These are phyloP conservation scores for Capillidium rhysosporum DNA, from an alignment of 371 early-diverging fungal genomes.

Conservation along the genomic window DNA sequence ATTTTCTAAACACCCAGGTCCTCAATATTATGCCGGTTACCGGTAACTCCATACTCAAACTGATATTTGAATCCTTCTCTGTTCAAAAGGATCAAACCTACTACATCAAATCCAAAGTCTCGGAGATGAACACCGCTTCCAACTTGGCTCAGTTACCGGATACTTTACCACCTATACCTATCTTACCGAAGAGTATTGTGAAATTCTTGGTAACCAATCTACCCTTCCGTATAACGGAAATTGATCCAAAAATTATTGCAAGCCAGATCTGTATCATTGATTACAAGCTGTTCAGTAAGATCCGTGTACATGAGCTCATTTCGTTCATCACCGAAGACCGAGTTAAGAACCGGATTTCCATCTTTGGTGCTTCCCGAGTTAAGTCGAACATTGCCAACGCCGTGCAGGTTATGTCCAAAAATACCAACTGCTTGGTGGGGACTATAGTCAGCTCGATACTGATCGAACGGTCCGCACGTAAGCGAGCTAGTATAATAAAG, in stretches of 20 bases:
- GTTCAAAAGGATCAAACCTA: not conserved
- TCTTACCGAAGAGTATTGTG: slow-evolving; percentile 14
- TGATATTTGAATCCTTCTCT: not conserved
- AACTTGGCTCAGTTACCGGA: slow-evolving; percentile 9
- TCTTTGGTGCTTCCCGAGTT: too few species aligned
- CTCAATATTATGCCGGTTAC: not conserved
- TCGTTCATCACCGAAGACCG: slow-evolving; percentile 33
- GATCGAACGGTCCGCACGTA: slow-evolving; percentile 49
- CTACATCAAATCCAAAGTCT: not conserved
- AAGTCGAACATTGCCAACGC: slow-evolving; percentile 8
- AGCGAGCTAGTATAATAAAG: slow-evolving; percentile 54
- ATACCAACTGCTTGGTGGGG: not conserved
- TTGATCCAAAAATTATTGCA: slow-evolving; percentile 55
- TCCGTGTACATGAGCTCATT: slow-evolving; percentile 42
- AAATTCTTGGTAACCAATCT: slow-evolving; percentile 4
- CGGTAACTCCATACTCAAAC: not conserved
- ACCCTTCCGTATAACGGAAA: slow-evolving; percentile 28
- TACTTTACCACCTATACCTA: slow-evolving; percentile 13
- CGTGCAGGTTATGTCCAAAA: slow-evolving; percentile 3
- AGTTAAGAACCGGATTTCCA: slow-evolving; percentile 16
- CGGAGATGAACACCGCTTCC: slow-evolving; percentile 8
- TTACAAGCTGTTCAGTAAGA: slow-evolving; percentile 26
- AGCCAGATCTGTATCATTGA: slow-evolving; percentile 56
- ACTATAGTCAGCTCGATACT: slow-evolving; percentile 70
- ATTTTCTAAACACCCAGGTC: not conserved